Conservation (phyloP, 75 land plant species). For the Selaginella moellendorffii region DNA sequence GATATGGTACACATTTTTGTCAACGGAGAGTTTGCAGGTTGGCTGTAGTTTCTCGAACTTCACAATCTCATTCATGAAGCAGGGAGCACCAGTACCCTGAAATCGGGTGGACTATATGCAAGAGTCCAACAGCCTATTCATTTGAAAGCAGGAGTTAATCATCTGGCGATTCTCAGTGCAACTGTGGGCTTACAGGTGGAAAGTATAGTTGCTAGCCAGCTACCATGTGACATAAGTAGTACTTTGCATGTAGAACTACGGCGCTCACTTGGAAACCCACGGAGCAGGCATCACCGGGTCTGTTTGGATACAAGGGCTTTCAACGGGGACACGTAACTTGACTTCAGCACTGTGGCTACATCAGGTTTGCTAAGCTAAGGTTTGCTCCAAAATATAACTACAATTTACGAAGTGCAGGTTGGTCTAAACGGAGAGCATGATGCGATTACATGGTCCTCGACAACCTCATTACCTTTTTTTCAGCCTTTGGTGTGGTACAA, state of each 20-base stretch:
- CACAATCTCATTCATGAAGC: neutral
- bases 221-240: too few species aligned
- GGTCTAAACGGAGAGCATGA: slow-evolving; percentile 48
- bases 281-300: slow-evolving; percentile 79
- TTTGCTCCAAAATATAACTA: neutral
- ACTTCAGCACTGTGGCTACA: slow-evolving; percentile 38
- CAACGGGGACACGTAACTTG: slow-evolving; percentile 48
- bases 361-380: slow-evolving; percentile 36
- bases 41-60: neutral
- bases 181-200: slow-evolving; percentile 74
- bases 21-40: neutral
- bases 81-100: neutral
- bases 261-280: slow-evolving; percentile 56
- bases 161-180: slow-evolving; percentile 38
- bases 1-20: neutral
- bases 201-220: too few species aligned
- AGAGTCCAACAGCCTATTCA: slow-evolving; percentile 19
- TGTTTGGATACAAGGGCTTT: slow-evolving; percentile 39
- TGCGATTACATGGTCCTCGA: slow-evolving; percentile 33
- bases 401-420: too few species aligned
- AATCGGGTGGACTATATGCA: neutral
- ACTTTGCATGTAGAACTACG: slow-evolving; percentile 73
- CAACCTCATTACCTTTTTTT: slow-evolving; percentile 22
- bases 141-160: slow-evolving; percentile 32
- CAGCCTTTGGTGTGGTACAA: slow-evolving; percentile 58